Evolutionary conservation across 805 yeast genomes (phyloP).

Genomic region (Ogataea ganodermae): DNA sequence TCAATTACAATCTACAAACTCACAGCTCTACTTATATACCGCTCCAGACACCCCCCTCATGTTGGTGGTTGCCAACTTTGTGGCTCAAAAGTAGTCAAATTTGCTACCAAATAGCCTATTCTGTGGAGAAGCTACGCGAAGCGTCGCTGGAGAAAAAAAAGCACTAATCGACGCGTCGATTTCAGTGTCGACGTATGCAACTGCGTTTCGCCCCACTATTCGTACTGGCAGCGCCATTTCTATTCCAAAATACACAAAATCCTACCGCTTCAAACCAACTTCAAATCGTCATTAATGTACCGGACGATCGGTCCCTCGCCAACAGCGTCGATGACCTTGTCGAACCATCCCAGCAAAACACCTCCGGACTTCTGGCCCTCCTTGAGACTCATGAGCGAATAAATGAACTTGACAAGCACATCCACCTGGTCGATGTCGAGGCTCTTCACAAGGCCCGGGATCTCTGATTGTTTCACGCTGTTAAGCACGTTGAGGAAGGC

Average conservation of each 20-base stretch:
- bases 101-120: slow-evolving; percentile 5
- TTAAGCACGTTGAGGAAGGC: slow-evolving; percentile 72
- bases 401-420: slow-evolving; percentile 77
- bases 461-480: slow-evolving; percentile 67
- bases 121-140: slow-evolving; percentile 2
- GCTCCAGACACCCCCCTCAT: neutral
- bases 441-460: slow-evolving; percentile 57
- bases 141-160: neutral
- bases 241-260: slow-evolving; percentile 4
- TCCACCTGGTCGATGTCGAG: slow-evolving; percentile 70
- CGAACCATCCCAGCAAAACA: slow-evolving; percentile 85
- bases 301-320: slow-evolving; percentile 91
- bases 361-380: slow-evolving; percentile 88
- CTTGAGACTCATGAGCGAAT: slow-evolving; percentile 77
- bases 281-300: slow-evolving; percentile 67
- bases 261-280: slow-evolving; percentile 10
- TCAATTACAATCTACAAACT: too few relatives aligned
- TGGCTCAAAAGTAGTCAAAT: neutral
- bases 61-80: neutral
- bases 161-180: neutral
- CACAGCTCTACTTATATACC: slow-evolving; percentile 7
- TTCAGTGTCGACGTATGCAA: neutral
- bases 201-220: too few relatives aligned
- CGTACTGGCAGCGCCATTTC: neutral
- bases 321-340: slow-evolving; percentile 77